Evolutionary conservation across 495 filamentous ascomycete genomes (phyloP).

Genomic region (Astrocystis sublimbata): DNA sequence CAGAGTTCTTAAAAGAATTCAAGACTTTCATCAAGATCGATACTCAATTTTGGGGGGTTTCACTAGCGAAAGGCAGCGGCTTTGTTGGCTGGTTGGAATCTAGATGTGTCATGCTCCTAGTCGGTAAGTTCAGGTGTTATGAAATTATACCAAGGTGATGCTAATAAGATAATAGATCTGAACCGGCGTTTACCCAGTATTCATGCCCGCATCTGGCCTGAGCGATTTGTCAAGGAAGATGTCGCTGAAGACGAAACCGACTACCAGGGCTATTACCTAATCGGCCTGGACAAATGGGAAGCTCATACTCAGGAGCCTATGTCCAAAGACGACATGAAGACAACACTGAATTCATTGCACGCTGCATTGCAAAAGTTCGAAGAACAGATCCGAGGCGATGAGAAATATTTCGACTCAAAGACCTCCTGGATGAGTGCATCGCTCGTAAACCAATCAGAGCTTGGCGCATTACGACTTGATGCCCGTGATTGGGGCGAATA

Average conservation of each 20-base stretch:
- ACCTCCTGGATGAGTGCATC: constrained; percentile 50
- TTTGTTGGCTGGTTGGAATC: constrained; percentile 60
- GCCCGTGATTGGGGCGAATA: constrained; percentile 51
- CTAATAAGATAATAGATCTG: constrained; percentile 43
- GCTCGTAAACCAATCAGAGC: constrained; percentile 38
- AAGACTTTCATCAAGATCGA: constrained; percentile 54
- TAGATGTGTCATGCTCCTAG: constrained; percentile 49
- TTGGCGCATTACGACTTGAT: constrained; percentile 47
- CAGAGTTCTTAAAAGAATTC: constrained; percentile 48
- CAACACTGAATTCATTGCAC: constrained; percentile 37
- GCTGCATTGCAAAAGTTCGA: constrained; percentile 50
- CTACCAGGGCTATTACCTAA: constrained; percentile 57
- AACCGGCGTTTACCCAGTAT: constrained; percentile 45
- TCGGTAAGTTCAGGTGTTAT: constrained; percentile 35
- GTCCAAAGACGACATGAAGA: constrained; percentile 32
- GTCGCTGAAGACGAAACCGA: constrained; percentile 31
- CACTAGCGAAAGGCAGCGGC: constrained; percentile 42
- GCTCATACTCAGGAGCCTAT: constrained; percentile 4
- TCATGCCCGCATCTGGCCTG: constrained; percentile 59
- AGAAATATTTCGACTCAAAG: constrained; percentile 49
- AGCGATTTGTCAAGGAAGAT: constrained; percentile 45
- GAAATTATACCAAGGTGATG: background rate
- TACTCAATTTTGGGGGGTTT: constrained; percentile 57
- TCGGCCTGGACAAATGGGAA: constrained; percentile 50
- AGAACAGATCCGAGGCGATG: constrained; percentile 43